These are phyloP conservation scores for Calonectria pseudoturangicola DNA, from an alignment of 2,329 filamentous ascomycete species.

Conservation along the genomic window DNA sequence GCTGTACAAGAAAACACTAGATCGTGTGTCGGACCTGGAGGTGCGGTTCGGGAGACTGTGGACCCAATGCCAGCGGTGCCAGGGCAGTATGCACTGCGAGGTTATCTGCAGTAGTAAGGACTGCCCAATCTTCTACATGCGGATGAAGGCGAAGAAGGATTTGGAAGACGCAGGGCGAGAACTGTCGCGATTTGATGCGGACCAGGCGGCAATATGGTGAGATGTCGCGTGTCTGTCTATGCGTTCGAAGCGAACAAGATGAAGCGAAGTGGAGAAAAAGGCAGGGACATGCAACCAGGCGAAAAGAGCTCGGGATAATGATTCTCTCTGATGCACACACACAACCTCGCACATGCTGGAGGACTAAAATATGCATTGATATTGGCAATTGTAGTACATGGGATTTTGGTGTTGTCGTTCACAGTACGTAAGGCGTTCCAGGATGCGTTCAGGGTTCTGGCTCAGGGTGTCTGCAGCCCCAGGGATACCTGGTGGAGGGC, in stretches of 20 bases:
- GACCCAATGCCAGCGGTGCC: slow-evolving; percentile 98
- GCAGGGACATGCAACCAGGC: slow-evolving; percentile 40
- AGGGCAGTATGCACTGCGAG: slow-evolving; percentile 98
- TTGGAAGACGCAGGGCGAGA: slow-evolving; percentile 96
- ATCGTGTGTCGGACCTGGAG: slow-evolving; percentile 93
- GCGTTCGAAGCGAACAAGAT: slow-evolving; percentile 32
- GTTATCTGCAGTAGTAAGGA: slow-evolving; percentile 98
- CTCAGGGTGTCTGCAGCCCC: slow-evolving; percentile 33
- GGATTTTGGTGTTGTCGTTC: slow-evolving; percentile 45
- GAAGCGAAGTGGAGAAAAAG: slow-evolving; percentile 33
- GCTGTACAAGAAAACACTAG: slow-evolving; percentile 92
- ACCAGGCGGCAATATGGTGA: slow-evolving; percentile 80
- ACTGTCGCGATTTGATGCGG: slow-evolving; percentile 90
- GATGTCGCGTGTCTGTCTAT: not conserved
- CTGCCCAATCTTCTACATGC: slow-evolving; percentile 99
- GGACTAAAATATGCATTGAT: slow-evolving; percentile 42
- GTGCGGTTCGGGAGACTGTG: slow-evolving; percentile 93
- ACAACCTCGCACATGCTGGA: slow-evolving; percentile 25
- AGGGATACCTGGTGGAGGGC: slow-evolving; percentile 25
- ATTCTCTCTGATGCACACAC: slow-evolving; percentile 11
- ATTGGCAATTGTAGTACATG: slow-evolving; percentile 36
- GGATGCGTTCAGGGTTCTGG: slow-evolving; percentile 33
- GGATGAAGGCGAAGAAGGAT: slow-evolving; percentile 99
- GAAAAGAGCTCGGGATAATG: slow-evolving; percentile 31
- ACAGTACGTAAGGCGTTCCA: slow-evolving; percentile 55